These are phyloP conservation scores for Adenanthera pavonina DNA, from an alignment of 306 rosid genomes.

Conservation along the genomic window DNA sequence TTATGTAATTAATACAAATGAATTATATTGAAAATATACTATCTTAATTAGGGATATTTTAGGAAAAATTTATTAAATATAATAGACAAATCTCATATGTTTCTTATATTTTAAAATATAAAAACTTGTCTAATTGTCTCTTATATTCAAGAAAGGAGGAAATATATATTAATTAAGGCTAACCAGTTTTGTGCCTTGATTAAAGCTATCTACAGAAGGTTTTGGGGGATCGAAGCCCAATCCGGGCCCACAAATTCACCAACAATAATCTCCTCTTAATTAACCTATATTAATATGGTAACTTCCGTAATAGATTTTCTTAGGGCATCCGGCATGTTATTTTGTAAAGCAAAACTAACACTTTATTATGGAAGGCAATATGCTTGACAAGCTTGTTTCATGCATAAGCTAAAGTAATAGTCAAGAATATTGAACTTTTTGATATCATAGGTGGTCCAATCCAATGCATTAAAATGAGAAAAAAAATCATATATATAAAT, in stretches of 20 bases:
- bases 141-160: too few relatives aligned
- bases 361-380: not conserved
- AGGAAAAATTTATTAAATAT: too few relatives aligned
- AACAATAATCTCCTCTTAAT: not conserved
- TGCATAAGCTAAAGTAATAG: not conserved
- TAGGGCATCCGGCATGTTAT: not conserved
- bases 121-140: too few relatives aligned
- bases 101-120: too few relatives aligned
- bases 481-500: not conserved
- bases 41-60: too few relatives aligned
- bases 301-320: not conserved
- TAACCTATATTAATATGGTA: not conserved
- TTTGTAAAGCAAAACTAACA: not conserved
- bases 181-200: too few relatives aligned
- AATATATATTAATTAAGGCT: too few relatives aligned
- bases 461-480: not conserved
- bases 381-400: not conserved
- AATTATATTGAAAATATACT: too few relatives aligned
- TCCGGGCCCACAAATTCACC: not conserved
- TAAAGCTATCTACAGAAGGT: too few relatives aligned
- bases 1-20: too few relatives aligned
- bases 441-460: conserved; percentile 9
- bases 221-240: not conserved
- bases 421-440: not conserved
- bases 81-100: too few relatives aligned